Evolutionary conservation across 495 filamentous ascomycete species (phyloP), one percentile per base, ranked within the genome.

Genomic region (Neurospora sp.): DNA sequence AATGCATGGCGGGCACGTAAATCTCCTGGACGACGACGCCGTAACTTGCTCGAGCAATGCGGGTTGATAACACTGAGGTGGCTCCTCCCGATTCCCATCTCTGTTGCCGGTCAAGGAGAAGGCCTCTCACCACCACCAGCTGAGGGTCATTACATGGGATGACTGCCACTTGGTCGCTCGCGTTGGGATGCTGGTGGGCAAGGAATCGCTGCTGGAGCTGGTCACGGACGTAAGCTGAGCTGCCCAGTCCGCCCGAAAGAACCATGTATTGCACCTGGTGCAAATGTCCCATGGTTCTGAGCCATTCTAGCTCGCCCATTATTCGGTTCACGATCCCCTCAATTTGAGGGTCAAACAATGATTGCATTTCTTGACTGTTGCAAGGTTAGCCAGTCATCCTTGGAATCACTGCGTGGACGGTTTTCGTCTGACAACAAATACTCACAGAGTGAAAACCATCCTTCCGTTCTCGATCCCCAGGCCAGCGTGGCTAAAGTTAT

Each of bases 191-290:
- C 1, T 75, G 72, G 9, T 77, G 75, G 7, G 74, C 76, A 14
- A 74, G 79, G 74, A 85, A 86, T 35, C 78, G 78, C 9, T 84
- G 76, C 35, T 84, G 73, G 10, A 89, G 80, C 9, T 82, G 75
- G 46, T 85, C 78, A 42, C 82, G 78, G 4, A 92, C 84, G 74
- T 92, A 91, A n/a, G 85, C 80, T 0, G 89, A 91, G 76, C 89
- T 90, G 14, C 90, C 89, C 5, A 91, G 86, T 3, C 90, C 90
- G 5, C 90, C 90, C 0, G 89, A 91, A 8, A 92, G 81, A 5
- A 92, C 83, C 39, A 91, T 81, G 72, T 90, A 86, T 40, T 77
- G 80, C 41, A 91, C 87, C 70, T 84, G 79, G 54, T 85, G 80
- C 4, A 79, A 71, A 0, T 85, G 83, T 27, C 83, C 80, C 27